Conservation (phyloP, 106 monocot species). For the Dendrobium officinale region DNA sequence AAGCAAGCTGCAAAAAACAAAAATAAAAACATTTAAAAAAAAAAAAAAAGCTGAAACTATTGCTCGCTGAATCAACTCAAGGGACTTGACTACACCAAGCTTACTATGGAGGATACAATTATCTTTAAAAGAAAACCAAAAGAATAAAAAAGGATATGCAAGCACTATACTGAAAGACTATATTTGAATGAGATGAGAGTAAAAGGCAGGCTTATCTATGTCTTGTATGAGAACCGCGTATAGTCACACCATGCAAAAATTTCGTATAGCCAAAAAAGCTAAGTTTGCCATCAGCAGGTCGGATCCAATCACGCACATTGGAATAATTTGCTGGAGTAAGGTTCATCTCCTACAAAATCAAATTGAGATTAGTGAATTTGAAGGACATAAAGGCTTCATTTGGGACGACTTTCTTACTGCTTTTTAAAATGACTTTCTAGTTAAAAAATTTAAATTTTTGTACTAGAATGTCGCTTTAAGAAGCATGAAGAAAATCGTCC, state of each 20-base stretch:
- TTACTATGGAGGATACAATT: neutral
- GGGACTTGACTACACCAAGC: constrained; percentile 6
- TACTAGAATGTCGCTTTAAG: no score
- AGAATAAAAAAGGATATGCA: neutral
- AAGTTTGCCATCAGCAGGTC: constrained; percentile 75
- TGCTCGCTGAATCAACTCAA: neutral
- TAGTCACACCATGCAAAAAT: constrained; percentile 95
- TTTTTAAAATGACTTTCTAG: no score
- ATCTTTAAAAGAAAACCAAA: neutral
- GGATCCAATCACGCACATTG: constrained; percentile 82
- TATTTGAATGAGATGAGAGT: neutral
- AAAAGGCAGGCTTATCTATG: constrained; percentile 15
- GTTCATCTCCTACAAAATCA: constrained; percentile 69
- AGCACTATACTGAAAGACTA: neutral
- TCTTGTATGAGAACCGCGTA: constrained; percentile 56
- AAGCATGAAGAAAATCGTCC: no score
- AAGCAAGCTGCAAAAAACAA: neutral
- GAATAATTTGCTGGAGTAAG: constrained; percentile 54
- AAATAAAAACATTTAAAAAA: neutral
- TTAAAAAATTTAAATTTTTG: no score
- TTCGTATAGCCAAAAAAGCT: constrained; percentile 92
- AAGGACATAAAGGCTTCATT: neutral
- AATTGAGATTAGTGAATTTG: neutral
- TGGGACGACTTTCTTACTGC: no score
- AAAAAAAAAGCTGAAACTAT: neutral